A percentile compares a stretch with the other conserved stretches of the same genome.
Evolutionary conservation across 352 stramenopile genomes (phyloP).

Genomic region (Phytophthora megakarya): DNA sequence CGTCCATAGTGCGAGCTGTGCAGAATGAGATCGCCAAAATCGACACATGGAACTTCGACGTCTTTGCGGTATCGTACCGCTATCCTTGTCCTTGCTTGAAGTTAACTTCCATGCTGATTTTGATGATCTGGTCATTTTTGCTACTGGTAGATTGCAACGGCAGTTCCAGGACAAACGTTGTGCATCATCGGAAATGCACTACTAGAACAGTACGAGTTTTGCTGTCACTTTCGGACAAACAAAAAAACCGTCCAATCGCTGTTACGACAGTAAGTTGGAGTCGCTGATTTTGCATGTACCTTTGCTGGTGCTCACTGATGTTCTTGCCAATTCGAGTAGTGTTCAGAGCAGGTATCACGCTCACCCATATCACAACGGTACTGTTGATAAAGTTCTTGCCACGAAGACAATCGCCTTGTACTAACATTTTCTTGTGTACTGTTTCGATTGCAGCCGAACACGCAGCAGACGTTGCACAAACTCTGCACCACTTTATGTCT

Average conservation of each 20-base stretch:
- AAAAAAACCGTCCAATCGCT: constrained; percentile 60
- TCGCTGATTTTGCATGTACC: neutral
- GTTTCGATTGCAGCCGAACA: constrained; percentile 58
- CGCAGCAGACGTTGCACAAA: constrained; percentile 82
- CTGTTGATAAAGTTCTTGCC: neutral
- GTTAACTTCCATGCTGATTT: neutral
- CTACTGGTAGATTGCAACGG: constrained; percentile 52
- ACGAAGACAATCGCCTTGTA: neutral
- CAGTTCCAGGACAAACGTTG: constrained; percentile 60
- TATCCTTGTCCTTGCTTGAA: neutral
- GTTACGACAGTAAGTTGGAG: constrained; percentile 59
- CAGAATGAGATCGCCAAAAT: constrained; percentile 62
- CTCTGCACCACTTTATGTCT: constrained; percentile 72
- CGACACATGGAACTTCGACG: constrained; percentile 71
- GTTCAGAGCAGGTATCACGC: constrained; percentile 66
- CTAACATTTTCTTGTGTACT: constrained; percentile 15
- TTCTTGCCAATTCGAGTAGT: constrained; percentile 23
- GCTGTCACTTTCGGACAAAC: constrained; percentile 63
- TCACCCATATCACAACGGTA: constrained; percentile 89
- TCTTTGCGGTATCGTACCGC: constrained; percentile 52
- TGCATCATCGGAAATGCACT: constrained; percentile 78
- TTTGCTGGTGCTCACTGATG: constrained; percentile 4
- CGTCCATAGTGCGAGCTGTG: constrained; percentile 46
- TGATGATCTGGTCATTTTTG: constrained; percentile 4
- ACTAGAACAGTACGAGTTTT: constrained; percentile 73